A percentile compares a stretch with the other conserved stretches of the same genome.
Evolutionary conservation across 2,329 filamentous ascomycete genomes (phyloP).

Genomic region (Ophiobolus disseminans): DNA sequence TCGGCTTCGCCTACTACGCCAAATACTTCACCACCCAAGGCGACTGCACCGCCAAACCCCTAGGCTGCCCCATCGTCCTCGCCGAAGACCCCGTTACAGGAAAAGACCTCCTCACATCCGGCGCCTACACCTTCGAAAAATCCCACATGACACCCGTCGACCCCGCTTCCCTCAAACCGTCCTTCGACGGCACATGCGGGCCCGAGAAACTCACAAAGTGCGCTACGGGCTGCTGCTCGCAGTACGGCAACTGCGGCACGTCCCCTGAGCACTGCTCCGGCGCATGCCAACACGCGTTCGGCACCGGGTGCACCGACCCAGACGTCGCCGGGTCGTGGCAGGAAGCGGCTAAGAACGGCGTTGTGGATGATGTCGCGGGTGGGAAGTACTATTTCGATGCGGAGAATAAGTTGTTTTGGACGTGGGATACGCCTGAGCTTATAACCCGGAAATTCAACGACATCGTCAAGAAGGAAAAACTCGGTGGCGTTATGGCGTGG

Average conservation of each 20-base stretch:
- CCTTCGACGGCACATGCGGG: slow-evolving; percentile 42
- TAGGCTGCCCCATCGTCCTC: slow-evolving; percentile 65
- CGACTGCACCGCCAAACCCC: slow-evolving; percentile 55
- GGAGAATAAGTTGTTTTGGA: slow-evolving; percentile 70
- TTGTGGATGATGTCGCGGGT: slow-evolving; percentile 64
- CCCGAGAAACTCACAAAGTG: slow-evolving; percentile 36
- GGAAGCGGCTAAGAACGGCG: slow-evolving; percentile 60
- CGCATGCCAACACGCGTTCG: slow-evolving; percentile 42
- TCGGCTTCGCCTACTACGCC: slow-evolving; percentile 73
- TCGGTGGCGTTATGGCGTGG: slow-evolving; percentile 80
- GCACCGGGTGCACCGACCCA: slow-evolving; percentile 53
- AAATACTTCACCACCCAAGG: slow-evolving; percentile 67
- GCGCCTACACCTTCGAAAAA: slow-evolving; percentile 60
- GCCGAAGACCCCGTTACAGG: slow-evolving; percentile 68
- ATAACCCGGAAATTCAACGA: slow-evolving; percentile 68
- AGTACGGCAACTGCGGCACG: slow-evolving; percentile 44
- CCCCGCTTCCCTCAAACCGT: slow-evolving; percentile 14
- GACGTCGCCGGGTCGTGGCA: slow-evolving; percentile 65
- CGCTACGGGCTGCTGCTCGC: slow-evolving; percentile 39
- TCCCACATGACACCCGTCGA: slow-evolving; percentile 34
- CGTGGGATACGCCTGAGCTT: slow-evolving; percentile 70
- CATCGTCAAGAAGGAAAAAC: slow-evolving; percentile 61
- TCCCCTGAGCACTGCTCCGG: slow-evolving; percentile 37
- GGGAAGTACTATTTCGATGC: slow-evolving; percentile 74
- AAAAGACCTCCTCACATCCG: slow-evolving; percentile 64